Evolutionary conservation across 345 rosid species (phyloP).

Genomic region (Lenwebbia sp.): DNA sequence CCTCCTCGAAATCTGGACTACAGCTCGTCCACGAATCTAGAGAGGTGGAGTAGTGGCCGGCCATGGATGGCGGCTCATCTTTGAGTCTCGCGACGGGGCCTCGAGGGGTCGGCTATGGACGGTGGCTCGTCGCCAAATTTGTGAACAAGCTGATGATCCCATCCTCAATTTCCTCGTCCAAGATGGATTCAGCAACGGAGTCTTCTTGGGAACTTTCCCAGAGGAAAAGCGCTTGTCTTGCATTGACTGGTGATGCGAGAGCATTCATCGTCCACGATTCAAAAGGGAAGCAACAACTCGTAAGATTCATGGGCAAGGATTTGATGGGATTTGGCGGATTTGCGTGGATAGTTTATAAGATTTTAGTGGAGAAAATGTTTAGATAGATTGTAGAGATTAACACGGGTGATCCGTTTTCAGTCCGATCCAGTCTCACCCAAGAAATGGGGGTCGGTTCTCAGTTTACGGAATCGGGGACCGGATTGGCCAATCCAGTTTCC

Average conservation of each 20-base stretch:
- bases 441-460: too few relatives aligned
- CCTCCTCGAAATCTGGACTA: not conserved
- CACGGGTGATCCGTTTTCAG: too few relatives aligned
- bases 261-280: not conserved
- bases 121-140: not conserved
- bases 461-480: too few relatives aligned
- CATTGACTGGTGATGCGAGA: not conserved
- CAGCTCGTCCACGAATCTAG: not conserved
- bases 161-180: not conserved
- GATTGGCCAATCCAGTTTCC: too few relatives aligned
- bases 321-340: not conserved
- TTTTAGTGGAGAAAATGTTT: not conserved
- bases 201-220: not conserved
- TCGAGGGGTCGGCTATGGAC: not conserved
- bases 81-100: not conserved
- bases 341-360: not conserved
- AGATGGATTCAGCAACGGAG: not conserved
- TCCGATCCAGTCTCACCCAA: too few relatives aligned
- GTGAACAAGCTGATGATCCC: not conserved
- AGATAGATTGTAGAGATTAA: rapidly evolving
- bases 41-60: not conserved
- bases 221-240: not conserved
- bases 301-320: not conserved
- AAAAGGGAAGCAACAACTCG: not conserved
- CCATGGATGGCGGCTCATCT: not conserved